phyloP scores from a whole-genome alignment of 2,329 filamentous ascomycete genomes.

The Trichoderma sp. region DNA sequence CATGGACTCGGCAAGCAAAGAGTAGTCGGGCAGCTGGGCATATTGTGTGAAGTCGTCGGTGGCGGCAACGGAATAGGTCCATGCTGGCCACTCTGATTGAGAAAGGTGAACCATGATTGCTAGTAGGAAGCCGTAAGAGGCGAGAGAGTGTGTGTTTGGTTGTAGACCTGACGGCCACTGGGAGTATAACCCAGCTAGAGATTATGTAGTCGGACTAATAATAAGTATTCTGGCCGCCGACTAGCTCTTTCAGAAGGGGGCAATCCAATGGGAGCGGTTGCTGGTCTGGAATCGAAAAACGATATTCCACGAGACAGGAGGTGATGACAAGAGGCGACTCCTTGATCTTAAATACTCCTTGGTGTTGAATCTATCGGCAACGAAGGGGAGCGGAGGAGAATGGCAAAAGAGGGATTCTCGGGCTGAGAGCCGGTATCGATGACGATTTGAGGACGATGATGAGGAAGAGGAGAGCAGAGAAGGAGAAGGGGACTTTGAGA shows the following conservation, averaged over 20 bases:
- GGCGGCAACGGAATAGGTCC: slow-evolving; percentile 40
- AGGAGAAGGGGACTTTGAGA: slow-evolving; percentile 26
- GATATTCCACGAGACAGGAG: background rate
- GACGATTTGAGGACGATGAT: slow-evolving; percentile 1
- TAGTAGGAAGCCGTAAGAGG: background rate
- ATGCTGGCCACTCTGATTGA: slow-evolving; percentile 44
- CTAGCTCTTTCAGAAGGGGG: background rate
- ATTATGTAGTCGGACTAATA: slow-evolving; percentile 8
- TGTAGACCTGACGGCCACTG: background rate
- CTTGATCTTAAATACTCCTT: background rate
- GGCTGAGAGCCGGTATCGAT: slow-evolving; percentile 9
- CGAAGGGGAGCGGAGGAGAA: background rate
- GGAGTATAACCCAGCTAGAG: background rate
- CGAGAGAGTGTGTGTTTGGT: background rate
- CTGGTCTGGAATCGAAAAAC: slow-evolving; percentile 1
- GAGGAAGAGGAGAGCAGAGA: slow-evolving; percentile 4
- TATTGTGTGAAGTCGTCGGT: slow-evolving; percentile 41
- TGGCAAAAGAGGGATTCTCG: background rate
- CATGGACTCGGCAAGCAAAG: slow-evolving; percentile 46
- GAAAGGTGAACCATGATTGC: slow-evolving; percentile 42
- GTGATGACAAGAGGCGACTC: slow-evolving; percentile 11
- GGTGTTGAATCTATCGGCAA: background rate
- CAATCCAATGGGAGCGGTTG: background rate
- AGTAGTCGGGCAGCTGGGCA: slow-evolving; percentile 41
- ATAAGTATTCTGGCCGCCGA: background rate